Evolutionary conservation across 2,329 filamentous ascomycete species (phyloP), one percentile per base, ranked within the genome.

Genomic region (Elsinoe australis): DNA sequence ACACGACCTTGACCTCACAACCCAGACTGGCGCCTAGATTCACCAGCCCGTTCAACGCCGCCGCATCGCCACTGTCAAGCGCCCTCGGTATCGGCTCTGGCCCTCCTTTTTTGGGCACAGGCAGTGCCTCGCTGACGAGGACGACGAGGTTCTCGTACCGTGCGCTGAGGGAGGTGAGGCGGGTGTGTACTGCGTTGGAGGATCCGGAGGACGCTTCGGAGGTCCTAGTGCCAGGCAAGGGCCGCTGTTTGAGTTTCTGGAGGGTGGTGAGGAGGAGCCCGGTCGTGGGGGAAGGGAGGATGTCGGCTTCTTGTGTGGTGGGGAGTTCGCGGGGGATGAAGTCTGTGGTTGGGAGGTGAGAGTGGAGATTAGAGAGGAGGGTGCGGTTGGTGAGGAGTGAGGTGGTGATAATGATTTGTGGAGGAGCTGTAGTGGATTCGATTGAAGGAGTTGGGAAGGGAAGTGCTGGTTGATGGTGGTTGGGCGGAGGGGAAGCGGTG

Each of bases 251-350:
- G 19, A 84, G 72, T 54, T 82, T 79, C 52, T 89, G 78, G 4
- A 89, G 67, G 0, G 78, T 85, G 1, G 85, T 85, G 15, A 85
- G 59, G 1, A 94, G 63, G 2, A 94, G 67, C 0, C 85, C 87
- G 0, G 76, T 79, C 0, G 70, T 71, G 0, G 85, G 79, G 0
- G 85, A 85, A 4, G 89, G 57, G 1, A 83, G 75, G 2, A 95
- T 64, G 56, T 95, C 88, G 2, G 85, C 82, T 61, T 87, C 83
- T 33, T 41, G 15, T 45, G 59, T 55, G 3, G 56, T 55, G 3
- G 62, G 62, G 50, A 78, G 80, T 54, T 83, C 78, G 41, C 81
- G 71, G 53, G 85, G 81, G 6, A 83, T 66, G 22, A 84, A 64
- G 1, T 72, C 66, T 5, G 76, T 65, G 1, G 58, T 54, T 0